Conservation (phyloP, 1,284 basidiomycete species). For the Mycosarcoma maydis region DNA sequence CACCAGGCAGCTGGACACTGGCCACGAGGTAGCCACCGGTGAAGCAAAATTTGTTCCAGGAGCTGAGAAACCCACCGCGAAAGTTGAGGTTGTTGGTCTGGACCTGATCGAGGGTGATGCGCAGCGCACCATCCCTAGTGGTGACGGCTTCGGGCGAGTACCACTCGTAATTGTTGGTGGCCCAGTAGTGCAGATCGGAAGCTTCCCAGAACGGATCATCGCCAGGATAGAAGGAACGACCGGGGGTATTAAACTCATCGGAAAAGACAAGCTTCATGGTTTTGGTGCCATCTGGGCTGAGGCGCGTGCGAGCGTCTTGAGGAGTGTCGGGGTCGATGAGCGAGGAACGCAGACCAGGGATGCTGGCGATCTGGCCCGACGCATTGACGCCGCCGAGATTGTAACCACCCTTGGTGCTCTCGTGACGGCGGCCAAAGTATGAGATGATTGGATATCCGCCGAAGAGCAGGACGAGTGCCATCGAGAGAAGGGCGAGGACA, state of each 20-base stretch:
- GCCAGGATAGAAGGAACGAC: conserved; percentile 71
- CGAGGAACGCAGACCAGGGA: conserved; percentile 41
- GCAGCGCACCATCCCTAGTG: conserved; percentile 80
- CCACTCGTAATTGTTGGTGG: conserved; percentile 61
- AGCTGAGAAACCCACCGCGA: conserved; percentile 72
- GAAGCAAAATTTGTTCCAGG: conserved; percentile 93
- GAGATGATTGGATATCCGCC: conserved; percentile 79
- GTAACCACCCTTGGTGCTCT: conserved; percentile 46
- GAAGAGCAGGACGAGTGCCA: conserved; percentile 74
- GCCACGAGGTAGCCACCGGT: conserved; percentile 87
- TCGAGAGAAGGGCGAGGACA: conserved; percentile 68
- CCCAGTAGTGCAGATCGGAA: conserved; percentile 77
- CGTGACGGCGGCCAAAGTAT: conserved; percentile 24
- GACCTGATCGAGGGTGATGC: conserved; percentile 73
- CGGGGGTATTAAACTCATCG: conserved; percentile 66
- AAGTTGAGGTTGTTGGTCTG: conserved; percentile 74
- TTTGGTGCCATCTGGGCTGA: conserved; percentile 70
- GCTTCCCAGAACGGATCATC: conserved; percentile 79
- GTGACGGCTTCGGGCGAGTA: conserved; percentile 84
- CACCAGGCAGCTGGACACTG: conserved; percentile 79
- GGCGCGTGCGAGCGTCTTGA: conserved; percentile 33
- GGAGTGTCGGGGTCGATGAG: conserved; percentile 68
- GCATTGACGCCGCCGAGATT: conserved; percentile 60
- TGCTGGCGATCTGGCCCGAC: conserved; percentile 52
- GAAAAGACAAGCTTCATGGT: conserved; percentile 64